Conservation (phyloP, 2,329 filamentous ascomycete genomes). For the Fusarium musae region DNA sequence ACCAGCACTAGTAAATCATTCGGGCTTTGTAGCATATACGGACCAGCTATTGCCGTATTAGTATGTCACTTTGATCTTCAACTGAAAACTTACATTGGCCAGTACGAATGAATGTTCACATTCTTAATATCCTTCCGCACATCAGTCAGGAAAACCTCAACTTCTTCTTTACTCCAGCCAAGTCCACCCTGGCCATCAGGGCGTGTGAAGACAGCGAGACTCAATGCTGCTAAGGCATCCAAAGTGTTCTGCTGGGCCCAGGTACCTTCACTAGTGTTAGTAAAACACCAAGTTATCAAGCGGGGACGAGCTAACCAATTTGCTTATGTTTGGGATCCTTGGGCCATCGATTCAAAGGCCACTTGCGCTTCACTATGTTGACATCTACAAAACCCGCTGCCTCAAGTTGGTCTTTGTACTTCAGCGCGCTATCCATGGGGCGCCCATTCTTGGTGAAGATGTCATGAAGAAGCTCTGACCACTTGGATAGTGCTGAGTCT, state of each 20-base stretch:
- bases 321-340: constrained; percentile 33
- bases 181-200: not conserved
- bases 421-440: not conserved
- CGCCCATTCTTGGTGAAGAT: not conserved
- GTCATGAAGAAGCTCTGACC: constrained; percentile 3
- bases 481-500: constrained; percentile 5
- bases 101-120: not conserved
- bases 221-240: not conserved
- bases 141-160: not conserved
- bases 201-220: not conserved
- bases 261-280: not conserved
- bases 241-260: not conserved
- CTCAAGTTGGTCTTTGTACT: constrained; percentile 23
- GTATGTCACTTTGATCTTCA: no score
- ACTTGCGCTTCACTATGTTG: constrained; percentile 4
- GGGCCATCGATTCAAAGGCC: constrained; percentile 18
- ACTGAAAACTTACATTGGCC: not conserved
- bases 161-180: not conserved
- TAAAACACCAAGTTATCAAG: no score
- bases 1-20: no score
- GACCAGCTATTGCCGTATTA: no score
- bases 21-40: no score
- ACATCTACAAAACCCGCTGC: constrained; percentile 11
- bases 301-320: not conserved
- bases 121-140: constrained; percentile 1